phyloP scores from a whole-genome alignment of 208 protist species.

The Naegleria lovaniensis region DNA sequence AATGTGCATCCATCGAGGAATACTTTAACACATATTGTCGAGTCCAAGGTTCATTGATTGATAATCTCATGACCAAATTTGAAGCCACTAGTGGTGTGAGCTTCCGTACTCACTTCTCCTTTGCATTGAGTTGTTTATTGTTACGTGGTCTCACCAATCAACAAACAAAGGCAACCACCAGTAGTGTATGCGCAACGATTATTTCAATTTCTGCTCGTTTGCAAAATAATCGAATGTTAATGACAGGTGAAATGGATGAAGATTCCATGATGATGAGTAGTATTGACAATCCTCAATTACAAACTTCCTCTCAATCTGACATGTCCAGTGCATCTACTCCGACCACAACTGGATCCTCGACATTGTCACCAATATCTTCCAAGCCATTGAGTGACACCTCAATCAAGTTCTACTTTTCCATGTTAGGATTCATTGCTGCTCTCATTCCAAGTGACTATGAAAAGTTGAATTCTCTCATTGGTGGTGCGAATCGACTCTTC shows the following conservation, averaged over 20 bases:
- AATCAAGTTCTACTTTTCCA: not conserved
- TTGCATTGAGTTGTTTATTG: not conserved
- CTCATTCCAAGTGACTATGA: not conserved
- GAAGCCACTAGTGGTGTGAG: not conserved
- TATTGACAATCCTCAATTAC: not conserved
- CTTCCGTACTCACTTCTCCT: conserved; percentile 17
- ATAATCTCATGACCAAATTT: not conserved
- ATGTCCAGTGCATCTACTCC: not conserved
- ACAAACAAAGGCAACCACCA: not conserved
- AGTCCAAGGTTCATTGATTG: not conserved
- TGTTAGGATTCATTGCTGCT: not conserved
- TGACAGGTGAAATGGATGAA: not conserved
- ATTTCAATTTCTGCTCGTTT: not conserved
- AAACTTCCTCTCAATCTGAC: not conserved
- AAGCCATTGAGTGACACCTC: not conserved
- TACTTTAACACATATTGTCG: not conserved
- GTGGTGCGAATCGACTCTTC: not conserved
- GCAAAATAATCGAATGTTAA: not conserved
- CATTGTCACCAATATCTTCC: not conserved
- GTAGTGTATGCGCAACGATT: not conserved
- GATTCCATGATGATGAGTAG: not conserved
- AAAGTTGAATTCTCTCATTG: not conserved
- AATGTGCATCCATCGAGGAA: not conserved
- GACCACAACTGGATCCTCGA: not conserved
- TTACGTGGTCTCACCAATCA: not conserved